These are phyloP conservation scores for Saccharomycopsis fermentans DNA, from an alignment of 805 yeast genomes.

Conservation along the genomic window DNA sequence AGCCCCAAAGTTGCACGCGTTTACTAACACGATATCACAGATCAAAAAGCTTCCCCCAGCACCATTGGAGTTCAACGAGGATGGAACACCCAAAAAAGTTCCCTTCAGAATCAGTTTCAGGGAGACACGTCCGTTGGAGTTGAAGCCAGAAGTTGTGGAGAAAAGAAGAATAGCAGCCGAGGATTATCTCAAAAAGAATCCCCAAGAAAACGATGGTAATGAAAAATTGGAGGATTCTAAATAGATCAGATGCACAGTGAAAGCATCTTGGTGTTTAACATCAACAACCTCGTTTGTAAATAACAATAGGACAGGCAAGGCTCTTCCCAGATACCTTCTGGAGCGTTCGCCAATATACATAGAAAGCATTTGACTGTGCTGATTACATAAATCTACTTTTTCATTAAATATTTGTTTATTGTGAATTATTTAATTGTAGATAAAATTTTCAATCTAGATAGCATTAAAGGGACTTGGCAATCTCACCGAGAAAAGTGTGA, in stretches of 20 bases:
- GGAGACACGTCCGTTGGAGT: slow-evolving; percentile 30
- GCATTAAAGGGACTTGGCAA: slow-evolving; percentile 7
- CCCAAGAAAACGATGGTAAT: neutral
- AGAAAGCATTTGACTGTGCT: too few relatives aligned
- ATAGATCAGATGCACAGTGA: neutral
- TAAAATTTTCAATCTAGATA: neutral
- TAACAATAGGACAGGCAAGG: too few relatives aligned
- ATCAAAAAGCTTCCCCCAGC: slow-evolving; percentile 26
- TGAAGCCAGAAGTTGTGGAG: slow-evolving; percentile 27
- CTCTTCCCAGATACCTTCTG: too few relatives aligned
- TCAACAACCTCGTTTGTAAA: too few relatives aligned
- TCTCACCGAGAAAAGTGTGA: slow-evolving; percentile 5
- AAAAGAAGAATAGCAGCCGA: slow-evolving; percentile 6
- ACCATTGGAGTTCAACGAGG: slow-evolving; percentile 31
- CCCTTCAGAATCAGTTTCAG: slow-evolving; percentile 29
- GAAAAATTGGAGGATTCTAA: neutral
- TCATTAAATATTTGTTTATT: too few relatives aligned
- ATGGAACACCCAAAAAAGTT: slow-evolving; percentile 30
- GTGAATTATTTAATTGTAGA: too few relatives aligned
- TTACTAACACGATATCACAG: slow-evolving; percentile 22
- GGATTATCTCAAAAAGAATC: slow-evolving; percentile 2
- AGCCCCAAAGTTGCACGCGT: too few relatives aligned
- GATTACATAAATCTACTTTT: too few relatives aligned
- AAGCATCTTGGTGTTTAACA: too few relatives aligned
- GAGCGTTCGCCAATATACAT: too few relatives aligned